Evolutionary conservation across 192 early-diverging fungal genomes (phyloP), one percentile per base, ranked within the genome.

Genomic region (Cladochytrium replicatum): DNA sequence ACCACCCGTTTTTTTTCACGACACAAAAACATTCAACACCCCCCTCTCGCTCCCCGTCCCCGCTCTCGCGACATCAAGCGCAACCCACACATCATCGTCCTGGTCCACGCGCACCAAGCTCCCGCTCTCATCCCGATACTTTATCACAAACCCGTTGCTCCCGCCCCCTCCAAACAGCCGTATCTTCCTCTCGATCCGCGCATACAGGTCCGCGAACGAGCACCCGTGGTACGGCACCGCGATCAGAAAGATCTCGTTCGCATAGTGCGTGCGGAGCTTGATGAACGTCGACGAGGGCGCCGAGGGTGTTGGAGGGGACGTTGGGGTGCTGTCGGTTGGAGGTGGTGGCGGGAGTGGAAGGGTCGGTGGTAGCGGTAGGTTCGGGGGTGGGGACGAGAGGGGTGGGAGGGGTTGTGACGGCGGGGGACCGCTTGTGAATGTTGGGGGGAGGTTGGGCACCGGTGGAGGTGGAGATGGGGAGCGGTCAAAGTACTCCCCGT

Each of bases 111-210:
- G 80, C 17, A 93, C 81, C 57, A 83, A 78, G 55, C 94, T 90
- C 32, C 88, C 86, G 56, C 92, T 91, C 63, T 96, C 91, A 55
- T 98, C 93, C 58, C 82, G 77, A 57, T 97, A 96, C 55, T 78
- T 77, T 47, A 98, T 81, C 38, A 56, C 84, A 41, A 74, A 66
- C 44, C 63, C 71, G 42, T 60, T 72, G 42, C 64, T 59, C 23
- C 67, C 58, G 19, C 72, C 27, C 67, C 71, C 25, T 74, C 80
- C 28, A 74, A 86, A 85, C 11, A 92, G 66, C 43, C 84, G 74
- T 51, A 96, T 86, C 58, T 98, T 98, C 28, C 88, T 72, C 60
- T 93, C 93, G 8, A 98, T 86, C 15, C 80, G 70, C 30, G 81
- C 76, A 25, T 80, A 70, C 46, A 98, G 61, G 41, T 93, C 93